phyloP scores from a whole-genome alignment of 108 stramenopile genomes.

The Cylindrotheca closterium region DNA sequence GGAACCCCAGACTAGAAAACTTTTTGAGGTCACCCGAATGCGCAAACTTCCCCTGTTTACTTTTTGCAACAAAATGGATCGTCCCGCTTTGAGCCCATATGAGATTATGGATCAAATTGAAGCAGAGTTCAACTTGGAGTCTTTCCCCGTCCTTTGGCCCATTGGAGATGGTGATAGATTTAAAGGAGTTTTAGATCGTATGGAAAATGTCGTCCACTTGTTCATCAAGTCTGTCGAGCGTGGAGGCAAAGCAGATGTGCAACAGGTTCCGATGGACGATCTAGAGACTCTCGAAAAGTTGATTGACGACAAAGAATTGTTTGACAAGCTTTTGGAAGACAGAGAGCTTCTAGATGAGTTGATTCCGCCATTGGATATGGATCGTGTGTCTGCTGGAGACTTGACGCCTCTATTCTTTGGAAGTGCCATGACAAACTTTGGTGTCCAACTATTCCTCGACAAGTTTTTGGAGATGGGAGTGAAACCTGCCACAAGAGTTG shows the following conservation, averaged over 20 bases:
- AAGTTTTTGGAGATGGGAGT: conserved; percentile 82
- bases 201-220: conserved; percentile 82
- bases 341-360: conserved; percentile 84
- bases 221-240: conserved; percentile 64
- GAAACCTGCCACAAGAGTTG: conserved; percentile 59
- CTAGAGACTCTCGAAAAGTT: conserved; percentile 53
- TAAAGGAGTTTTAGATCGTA: conserved; percentile 90
- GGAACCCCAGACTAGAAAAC: conserved; percentile 94
- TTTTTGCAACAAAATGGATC: conserved; percentile 96
- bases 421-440: conserved; percentile 94
- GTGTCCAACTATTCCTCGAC: conserved; percentile 89
- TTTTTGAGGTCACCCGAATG: conserved; percentile 87
- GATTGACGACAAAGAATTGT: conserved; percentile 84
- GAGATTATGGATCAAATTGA: conserved; percentile 97
- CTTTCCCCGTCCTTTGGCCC: conserved; percentile 92
- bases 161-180: conserved; percentile 95
- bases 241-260: conserved; percentile 71
- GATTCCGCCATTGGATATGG: conserved; percentile 86
- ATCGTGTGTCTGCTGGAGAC: conserved; percentile 78
- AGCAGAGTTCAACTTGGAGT: conserved; percentile 89
- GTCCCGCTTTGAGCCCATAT: conserved; percentile 88
- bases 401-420: conserved; percentile 95
- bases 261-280: conserved; percentile 59
- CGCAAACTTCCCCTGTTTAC: conserved; percentile 79
- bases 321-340: conserved; percentile 89